phyloP scores from a whole-genome alignment of 371 early-diverging fungal species.

The Amoeboaphelidium protococcarum region DNA sequence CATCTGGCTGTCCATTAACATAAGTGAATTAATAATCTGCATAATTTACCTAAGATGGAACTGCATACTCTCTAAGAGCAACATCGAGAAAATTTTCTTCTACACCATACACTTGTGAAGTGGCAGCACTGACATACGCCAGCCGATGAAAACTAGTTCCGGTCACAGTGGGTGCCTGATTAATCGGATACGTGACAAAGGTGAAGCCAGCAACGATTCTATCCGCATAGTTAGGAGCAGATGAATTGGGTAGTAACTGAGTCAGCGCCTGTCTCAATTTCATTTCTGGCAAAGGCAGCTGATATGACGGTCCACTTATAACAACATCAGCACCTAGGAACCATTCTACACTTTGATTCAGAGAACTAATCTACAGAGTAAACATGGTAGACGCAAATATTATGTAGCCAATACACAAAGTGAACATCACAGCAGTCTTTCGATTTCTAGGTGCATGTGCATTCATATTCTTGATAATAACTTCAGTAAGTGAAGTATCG shows the following conservation, averaged over 20 bases:
- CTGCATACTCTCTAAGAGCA: neutral
- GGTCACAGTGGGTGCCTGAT: no score
- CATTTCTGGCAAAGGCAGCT: conserved; percentile 1
- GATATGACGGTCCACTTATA: neutral
- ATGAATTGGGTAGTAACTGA: conserved; percentile 1
- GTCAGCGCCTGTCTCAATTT: conserved; percentile 2
- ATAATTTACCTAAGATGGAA: neutral
- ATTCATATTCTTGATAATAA: conserved; percentile 9
- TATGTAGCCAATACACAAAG: conserved; percentile 8
- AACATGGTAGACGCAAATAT: conserved; percentile 11
- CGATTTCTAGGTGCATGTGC: conserved; percentile 7
- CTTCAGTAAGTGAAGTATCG: conserved; percentile 3
- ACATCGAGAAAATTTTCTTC: conserved; percentile 1
- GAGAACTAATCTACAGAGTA: conserved; percentile 3
- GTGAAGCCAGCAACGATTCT: neutral
- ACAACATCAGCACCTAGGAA: conserved; percentile 6
- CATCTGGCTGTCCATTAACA: neutral
- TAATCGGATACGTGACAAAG: neutral
- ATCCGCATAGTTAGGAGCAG: neutral
- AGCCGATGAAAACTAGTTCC: neutral
- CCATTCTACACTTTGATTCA: conserved; percentile 4
- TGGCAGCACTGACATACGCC: neutral
- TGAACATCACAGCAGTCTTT: conserved; percentile 9
- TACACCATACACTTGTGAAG: neutral
- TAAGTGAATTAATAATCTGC: neutral